Conservation (phyloP, 768 basidiomycete species). For the Mycena latifolia region DNA sequence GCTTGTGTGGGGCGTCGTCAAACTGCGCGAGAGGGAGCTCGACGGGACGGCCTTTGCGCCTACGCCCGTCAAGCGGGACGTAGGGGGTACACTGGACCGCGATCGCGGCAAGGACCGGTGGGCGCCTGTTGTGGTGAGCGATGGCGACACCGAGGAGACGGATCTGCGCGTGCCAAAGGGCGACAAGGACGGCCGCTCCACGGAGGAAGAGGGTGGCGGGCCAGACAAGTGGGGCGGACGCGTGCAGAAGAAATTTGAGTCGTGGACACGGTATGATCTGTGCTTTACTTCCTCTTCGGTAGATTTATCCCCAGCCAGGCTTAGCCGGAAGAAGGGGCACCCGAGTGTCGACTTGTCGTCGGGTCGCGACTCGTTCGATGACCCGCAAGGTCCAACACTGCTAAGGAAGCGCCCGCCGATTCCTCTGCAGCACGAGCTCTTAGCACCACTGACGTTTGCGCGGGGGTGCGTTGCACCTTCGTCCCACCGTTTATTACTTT, state of each 20-base stretch:
- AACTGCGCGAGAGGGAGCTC: constrained; percentile 54
- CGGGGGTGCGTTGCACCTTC: constrained; percentile 11
- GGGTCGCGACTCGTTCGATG: constrained; percentile 33
- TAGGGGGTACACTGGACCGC: constrained; percentile 35
- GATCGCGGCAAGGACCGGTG: constrained; percentile 37
- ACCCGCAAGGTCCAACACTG: constrained; percentile 2
- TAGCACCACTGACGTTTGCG: constrained; percentile 17
- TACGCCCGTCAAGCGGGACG: constrained; percentile 25
- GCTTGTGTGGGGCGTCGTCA: constrained; percentile 50
- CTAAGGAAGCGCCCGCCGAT: constrained; percentile 23
- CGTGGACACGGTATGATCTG: constrained; percentile 53
- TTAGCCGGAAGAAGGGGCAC: constrained; percentile 32
- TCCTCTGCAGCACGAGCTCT: constrained; percentile 23
- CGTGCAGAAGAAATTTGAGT: constrained; percentile 58
- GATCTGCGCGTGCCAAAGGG: constrained; percentile 30
- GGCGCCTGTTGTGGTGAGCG: constrained; percentile 49
- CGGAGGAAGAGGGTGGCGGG: constrained; percentile 61
- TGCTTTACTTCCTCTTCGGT: not conserved
- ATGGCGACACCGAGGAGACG: constrained; percentile 53
- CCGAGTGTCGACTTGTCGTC: constrained; percentile 26
- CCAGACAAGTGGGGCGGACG: constrained; percentile 55
- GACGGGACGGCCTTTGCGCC: constrained; percentile 26
- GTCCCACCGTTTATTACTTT: not conserved
- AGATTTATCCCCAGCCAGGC: constrained; percentile 4
- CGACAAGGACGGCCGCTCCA: constrained; percentile 51